Base-by-base conservation (phyloP, 257 asterid genomes). In the Sherardia arvensis region DNA sequence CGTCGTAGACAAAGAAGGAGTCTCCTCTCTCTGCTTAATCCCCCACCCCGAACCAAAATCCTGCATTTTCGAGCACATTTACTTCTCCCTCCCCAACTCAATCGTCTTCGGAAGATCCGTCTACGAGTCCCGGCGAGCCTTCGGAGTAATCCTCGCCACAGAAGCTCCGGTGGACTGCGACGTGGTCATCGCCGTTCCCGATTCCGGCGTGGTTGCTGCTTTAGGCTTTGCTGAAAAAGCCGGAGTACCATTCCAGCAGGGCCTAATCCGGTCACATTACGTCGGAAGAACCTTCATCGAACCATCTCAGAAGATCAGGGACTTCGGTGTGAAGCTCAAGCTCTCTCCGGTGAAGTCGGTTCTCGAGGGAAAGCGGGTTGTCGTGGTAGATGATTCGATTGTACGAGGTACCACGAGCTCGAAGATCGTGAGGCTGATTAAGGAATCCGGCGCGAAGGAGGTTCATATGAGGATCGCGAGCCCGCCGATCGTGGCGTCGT, bases 381-480 rank as follows among this genome's bases (percentile, higher is more conserved):
- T 90, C 64, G 99, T 92, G 33, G 99, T 92, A 34, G 99, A 92
- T 57, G 99, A 90, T 77, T 92, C 97, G 1, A 92, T 92, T 8
- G 97, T 92, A 7, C 77, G 99, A 43, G 99, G 99, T 34, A 90
- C 99, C 0, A 92, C 99, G 2, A 82, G 91, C 0, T 90, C 91
- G 1, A 92, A 92, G 75, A 92, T 92, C 60, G 99, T 92, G 7
- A 67, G 97, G 71, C n/a, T 92, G 74, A 28, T 92, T 30, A 92
- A 87, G 77, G 99, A 90, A 51, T 88, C 96, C 0, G 97, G 99
- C 0, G 99, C 97, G 0, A 87, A 89, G 61, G 99, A 92, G 66
- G 94, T 89, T 26, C 99, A 92, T 21, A 87, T 92, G 99, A 82
- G 99, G 65, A 89, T 92, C 4, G 97, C 97, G 0, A 87, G 96